Percentiles rank a stretch among this genome's conserved stretches.
Evolutionary conservation across 2,329 filamentous ascomycete genomes (phyloP).

Genomic region (Aschersonia sp.): DNA sequence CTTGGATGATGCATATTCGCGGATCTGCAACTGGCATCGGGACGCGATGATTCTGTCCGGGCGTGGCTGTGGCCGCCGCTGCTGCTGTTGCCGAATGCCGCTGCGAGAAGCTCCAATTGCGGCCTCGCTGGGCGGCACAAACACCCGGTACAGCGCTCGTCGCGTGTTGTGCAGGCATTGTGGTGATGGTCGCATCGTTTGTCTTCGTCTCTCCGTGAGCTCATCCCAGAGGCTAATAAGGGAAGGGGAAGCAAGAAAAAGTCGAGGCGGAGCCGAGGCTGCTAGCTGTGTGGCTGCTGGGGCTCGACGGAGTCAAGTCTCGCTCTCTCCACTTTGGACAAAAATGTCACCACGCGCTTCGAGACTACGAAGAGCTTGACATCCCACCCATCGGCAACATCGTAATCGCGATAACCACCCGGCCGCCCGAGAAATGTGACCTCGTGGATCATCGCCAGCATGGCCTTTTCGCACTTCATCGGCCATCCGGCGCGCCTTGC

Average conservation of each 20-base stretch:
- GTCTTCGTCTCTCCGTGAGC: neutral
- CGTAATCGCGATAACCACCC: too few relatives aligned
- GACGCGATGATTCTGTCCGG: too few relatives aligned
- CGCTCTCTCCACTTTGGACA: too few relatives aligned
- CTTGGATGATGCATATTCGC: neutral
- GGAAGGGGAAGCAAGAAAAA: neutral
- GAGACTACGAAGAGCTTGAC: too few relatives aligned
- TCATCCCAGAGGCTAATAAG: neutral
- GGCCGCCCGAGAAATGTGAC: too few relatives aligned
- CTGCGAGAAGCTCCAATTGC: neutral
- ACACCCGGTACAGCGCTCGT: slow-evolving; percentile 30
- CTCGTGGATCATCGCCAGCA: neutral
- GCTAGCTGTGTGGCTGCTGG: too few relatives aligned
- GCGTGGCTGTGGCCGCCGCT: too few relatives aligned
- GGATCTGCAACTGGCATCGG: neutral
- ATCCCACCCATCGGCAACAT: too few relatives aligned
- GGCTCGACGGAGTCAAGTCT: too few relatives aligned
- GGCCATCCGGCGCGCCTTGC: slow-evolving; percentile 24
- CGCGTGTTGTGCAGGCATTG: slow-evolving; percentile 27
- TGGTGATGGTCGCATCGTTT: slow-evolving; percentile 21
- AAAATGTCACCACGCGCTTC: too few relatives aligned
- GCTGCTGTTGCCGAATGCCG: too few relatives aligned
- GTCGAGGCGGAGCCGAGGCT: too few relatives aligned
- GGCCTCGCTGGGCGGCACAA: slow-evolving; percentile 16
- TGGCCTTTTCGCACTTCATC: slow-evolving; percentile 15